Base-by-base conservation (phyloP, 768 basidiomycete species). In the Sporobolomyces roseus region DNA sequence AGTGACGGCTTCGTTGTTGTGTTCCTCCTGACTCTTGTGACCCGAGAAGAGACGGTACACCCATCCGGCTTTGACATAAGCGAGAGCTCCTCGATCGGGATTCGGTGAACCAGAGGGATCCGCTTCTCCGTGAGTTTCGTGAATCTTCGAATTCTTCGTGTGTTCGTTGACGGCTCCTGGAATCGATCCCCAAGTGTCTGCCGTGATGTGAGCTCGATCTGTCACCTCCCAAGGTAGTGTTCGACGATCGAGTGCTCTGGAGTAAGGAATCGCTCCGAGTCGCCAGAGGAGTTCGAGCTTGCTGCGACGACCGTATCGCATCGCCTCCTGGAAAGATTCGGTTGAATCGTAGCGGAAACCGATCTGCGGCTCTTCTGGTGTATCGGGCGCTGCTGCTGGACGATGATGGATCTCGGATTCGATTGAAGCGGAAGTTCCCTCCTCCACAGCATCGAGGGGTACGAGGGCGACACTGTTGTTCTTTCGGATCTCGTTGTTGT, bases 241-340 rank as follows among this genome's bases (percentile, higher is more conserved):
- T 13, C 74, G 72, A 14, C 58, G 51, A 62, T 77, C 74, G 32
- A 77, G 75, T 2, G 52, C 63, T 32, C 77, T 74, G 7, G 73
- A 68, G 61, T 74, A 74, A 2, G 77, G 77, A 45, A 77, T 74
- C 36, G 74, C 76, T 16, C 77, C 77, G 23, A 77, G 71, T 0
- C 72, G 67, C 77, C 77, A 77, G 9, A 77, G 75, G 27, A 77
- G 63, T 46, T 76, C 74, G 60, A 77, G 75, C 65, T 77, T 77
- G 61, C 73, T 73, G 19, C 77, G 62, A 1, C 76, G 73, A 10
- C 77, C 77, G 70, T 77, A 77, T 13, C 77, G 72, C 75, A 77
- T 77, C 54, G 67, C 66, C 54, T 72, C 68, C 64, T 72, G 74
- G 71, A 63, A 75, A 27, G 68, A 63, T 62, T 70, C 71, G 21